Evolutionary conservation across 208 protist genomes (phyloP).

Genomic region (Wallacemonas sp.): DNA sequence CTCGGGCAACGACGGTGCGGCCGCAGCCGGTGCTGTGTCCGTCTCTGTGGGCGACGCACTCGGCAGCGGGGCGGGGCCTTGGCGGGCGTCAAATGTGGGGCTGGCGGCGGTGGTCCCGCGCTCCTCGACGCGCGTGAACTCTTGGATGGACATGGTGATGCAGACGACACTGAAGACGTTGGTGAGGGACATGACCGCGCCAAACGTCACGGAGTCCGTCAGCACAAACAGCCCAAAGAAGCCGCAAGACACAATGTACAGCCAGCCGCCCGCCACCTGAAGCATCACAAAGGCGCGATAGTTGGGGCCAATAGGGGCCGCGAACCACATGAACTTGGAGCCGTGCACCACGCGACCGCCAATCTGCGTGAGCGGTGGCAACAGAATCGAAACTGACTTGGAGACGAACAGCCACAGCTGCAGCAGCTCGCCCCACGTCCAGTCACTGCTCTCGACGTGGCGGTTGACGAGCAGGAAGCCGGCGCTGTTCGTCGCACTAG

Average conservation of each 20-base stretch:
- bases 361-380: constrained; percentile 32
- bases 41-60: not conserved
- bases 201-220: constrained; percentile 22
- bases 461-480: not conserved
- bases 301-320: not conserved
- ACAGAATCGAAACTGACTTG: constrained; percentile 43
- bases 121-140: constrained; percentile 26
- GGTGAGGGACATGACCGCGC: constrained; percentile 28
- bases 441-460: constrained; percentile 30
- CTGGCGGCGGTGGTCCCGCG: not conserved
- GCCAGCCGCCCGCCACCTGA: constrained; percentile 57
- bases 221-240: constrained; percentile 43
- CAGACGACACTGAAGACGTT: constrained; percentile 43
- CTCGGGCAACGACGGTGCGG: too few species aligned
- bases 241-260: constrained; percentile 37
- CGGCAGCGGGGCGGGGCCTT: not conserved
- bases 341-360: constrained; percentile 5
- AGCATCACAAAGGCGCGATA: constrained; percentile 48
- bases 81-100: not conserved
- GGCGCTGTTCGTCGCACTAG: not conserved
- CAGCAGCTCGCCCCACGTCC: constrained; percentile 32
- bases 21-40: not conserved
- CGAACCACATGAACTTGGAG: constrained; percentile 27
- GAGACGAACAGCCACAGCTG: constrained; percentile 34
- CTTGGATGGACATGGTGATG: constrained; percentile 44